Conservation (phyloP, 2,329 filamentous ascomycete genomes). For the Teratosphaeria destructans region DNA sequence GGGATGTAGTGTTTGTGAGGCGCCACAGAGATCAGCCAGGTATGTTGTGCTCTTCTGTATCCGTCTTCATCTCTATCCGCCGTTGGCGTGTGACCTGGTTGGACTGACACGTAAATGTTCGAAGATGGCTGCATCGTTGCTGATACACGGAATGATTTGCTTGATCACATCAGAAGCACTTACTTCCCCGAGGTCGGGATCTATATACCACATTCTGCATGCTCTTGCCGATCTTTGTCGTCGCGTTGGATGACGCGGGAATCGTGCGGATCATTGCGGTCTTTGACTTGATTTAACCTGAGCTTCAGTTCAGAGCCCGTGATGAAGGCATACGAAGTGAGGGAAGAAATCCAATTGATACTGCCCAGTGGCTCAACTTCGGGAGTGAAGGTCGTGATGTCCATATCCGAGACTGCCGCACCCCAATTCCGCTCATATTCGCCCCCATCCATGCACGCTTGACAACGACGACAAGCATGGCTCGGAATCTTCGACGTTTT, state of each 20-base stretch:
- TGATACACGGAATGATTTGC: not conserved
- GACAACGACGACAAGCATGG: too few species aligned
- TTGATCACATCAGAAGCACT: too few species aligned
- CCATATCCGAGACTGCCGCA: not conserved
- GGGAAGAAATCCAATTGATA: too few species aligned
- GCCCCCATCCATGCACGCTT: too few species aligned
- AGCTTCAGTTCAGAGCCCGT: too few species aligned
- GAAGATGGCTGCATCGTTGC: constrained; percentile 15
- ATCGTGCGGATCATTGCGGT: not conserved
- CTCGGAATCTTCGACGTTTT: too few species aligned
- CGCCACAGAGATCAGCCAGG: constrained; percentile 13
- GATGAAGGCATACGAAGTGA: too few species aligned
- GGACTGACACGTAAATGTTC: constrained; percentile 12
- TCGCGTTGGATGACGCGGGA: not conserved
- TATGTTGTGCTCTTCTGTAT: constrained; percentile 6
- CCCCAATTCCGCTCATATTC: not conserved
- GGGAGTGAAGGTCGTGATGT: too few species aligned
- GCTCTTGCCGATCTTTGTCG: not conserved
- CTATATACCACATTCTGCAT: not conserved
- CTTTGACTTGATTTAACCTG: not conserved
- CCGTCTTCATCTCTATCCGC: constrained; percentile 2
- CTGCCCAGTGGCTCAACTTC: too few species aligned
- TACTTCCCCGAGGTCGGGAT: not conserved
- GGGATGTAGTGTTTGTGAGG: constrained; percentile 6
- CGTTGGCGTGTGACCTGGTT: not conserved